These are phyloP conservation scores for Hypoxylon cercidicola DNA, from an alignment of 495 filamentous ascomycete genomes.

Conservation along the genomic window DNA sequence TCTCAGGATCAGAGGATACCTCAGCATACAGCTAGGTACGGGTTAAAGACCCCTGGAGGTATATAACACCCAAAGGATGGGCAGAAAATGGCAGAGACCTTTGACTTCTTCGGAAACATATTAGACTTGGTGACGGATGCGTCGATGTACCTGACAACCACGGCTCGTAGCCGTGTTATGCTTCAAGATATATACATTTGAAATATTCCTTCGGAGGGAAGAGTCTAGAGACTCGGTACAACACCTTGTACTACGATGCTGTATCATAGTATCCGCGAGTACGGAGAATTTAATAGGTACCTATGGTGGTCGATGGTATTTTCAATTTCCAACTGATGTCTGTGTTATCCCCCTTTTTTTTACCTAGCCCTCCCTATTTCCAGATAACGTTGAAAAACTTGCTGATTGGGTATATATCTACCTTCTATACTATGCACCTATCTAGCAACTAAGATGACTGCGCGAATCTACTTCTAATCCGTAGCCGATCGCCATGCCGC, in stretches of 20 bases:
- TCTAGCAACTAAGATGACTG: conserved; percentile 24
- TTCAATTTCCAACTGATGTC: conserved; percentile 25
- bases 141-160: conserved; percentile 3
- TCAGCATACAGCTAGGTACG: conserved; percentile 21
- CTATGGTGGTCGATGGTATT: conserved; percentile 9
- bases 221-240: conserved; percentile 17
- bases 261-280: conserved; percentile 30
- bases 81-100: neutral
- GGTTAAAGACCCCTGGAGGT: conserved; percentile 14
- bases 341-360: neutral
- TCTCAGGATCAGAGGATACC: conserved; percentile 11
- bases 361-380: neutral
- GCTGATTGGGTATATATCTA: conserved; percentile 1
- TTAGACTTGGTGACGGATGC: conserved; percentile 18
- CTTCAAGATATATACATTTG: conserved; percentile 21
- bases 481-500: conserved; percentile 31
- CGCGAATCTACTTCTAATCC: conserved; percentile 35
- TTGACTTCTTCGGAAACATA: conserved; percentile 8
- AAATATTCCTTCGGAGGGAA: conserved; percentile 10
- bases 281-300: conserved; percentile 23
- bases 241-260: conserved; percentile 33
- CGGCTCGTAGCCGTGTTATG: conserved; percentile 2
- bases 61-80: conserved; percentile 12
- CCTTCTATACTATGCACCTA: neutral
- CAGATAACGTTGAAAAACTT: conserved; percentile 7